Base-by-base conservation (phyloP, 2,329 filamentous ascomycete species). In the Harringtonia lauricola region DNA sequence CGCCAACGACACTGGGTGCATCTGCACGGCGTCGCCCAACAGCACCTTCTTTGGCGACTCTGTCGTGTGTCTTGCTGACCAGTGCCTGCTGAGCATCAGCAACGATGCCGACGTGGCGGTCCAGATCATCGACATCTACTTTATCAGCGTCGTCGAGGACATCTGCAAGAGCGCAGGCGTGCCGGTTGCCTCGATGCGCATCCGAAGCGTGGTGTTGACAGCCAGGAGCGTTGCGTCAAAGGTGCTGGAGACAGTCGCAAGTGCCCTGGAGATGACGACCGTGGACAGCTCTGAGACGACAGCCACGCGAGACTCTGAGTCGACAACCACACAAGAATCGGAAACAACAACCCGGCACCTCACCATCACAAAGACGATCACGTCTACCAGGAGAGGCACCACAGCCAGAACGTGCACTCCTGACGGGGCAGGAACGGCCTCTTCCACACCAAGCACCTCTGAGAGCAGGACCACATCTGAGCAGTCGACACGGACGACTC, bases 31-130 rank as follows among this genome's bases (percentile, higher is more conserved):
- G 3, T 18, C 47, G 8, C 30, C 18, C 2, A 28, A 22, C 4
- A 29, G 31, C 1, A 12, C 13, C n/a, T 49, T 54, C n/a, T 48
- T 54, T 12, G 47, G 42, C 36, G 24, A 31, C 12, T 43, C 46
- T 9, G 45, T 52, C 12, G 10, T 12, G 6, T 54, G 52, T 37
- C 30, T 52, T n/a, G 45, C 42, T 13, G 18, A 40, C 18, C 31
- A 43, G 43, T 52, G 51, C 21, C 22, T 47, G 31, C 28, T 49
- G 17, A 35, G 39, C 33, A 41, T n/a, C 9, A 33, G 22, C 29
- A 24, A 26, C 7, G 38, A 17, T 7, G 41, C 22, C 10, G 22
- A 7, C 21, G 33, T 18, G 10, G 39, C 35, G 3, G 36, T 47
- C 10, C n/a, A n/a, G 5, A 37, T 40, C 38, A 47, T 50, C 28